Evolutionary conservation across 1,139 yeast genomes (phyloP).

Genomic region (Blastobotrys persicus): DNA sequence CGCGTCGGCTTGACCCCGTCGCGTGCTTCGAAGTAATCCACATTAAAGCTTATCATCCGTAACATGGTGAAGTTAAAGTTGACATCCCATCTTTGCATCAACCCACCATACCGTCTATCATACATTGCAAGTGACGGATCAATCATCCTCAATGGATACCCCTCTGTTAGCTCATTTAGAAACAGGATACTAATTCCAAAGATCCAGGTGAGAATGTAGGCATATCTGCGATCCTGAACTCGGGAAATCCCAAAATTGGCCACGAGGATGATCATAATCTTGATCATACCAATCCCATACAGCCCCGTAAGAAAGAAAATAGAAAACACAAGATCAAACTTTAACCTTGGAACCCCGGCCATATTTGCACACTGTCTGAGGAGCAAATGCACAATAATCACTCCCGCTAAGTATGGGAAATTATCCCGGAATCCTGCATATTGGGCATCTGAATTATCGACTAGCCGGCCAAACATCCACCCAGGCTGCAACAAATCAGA

Average conservation of each 20-base stretch:
- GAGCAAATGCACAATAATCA: constrained; percentile 53
- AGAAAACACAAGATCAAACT: constrained; percentile 74
- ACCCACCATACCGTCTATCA: constrained; percentile 52
- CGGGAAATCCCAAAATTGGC: constrained; percentile 57
- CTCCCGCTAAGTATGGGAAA: constrained; percentile 55
- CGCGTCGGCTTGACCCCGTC: constrained; percentile 9
- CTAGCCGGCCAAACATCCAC: constrained; percentile 39
- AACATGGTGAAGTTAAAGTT: constrained; percentile 86
- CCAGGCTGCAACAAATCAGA: constrained; percentile 73
- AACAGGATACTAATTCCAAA: constrained; percentile 77
- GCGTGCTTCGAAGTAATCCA: constrained; percentile 54
- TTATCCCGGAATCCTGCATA: constrained; percentile 85
- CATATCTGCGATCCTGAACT: constrained; percentile 31
- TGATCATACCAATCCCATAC: constrained; percentile 73
- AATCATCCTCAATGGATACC: constrained; percentile 46
- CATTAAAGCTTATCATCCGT: constrained; percentile 76
- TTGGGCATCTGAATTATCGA: constrained; percentile 82
- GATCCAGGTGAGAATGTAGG: constrained; percentile 53
- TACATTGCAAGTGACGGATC: constrained; percentile 44
- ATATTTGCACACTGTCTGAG: constrained; percentile 40
- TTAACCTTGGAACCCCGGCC: constrained; percentile 40
- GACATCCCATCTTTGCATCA: constrained; percentile 92
- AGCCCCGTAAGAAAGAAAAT: constrained; percentile 64
- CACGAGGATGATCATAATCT: constrained; percentile 56
- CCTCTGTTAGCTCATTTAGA: constrained; percentile 66